These are phyloP conservation scores for Colletotrichum sojae DNA, from an alignment of 2,329 filamentous ascomycete species.

Conservation along the genomic window DNA sequence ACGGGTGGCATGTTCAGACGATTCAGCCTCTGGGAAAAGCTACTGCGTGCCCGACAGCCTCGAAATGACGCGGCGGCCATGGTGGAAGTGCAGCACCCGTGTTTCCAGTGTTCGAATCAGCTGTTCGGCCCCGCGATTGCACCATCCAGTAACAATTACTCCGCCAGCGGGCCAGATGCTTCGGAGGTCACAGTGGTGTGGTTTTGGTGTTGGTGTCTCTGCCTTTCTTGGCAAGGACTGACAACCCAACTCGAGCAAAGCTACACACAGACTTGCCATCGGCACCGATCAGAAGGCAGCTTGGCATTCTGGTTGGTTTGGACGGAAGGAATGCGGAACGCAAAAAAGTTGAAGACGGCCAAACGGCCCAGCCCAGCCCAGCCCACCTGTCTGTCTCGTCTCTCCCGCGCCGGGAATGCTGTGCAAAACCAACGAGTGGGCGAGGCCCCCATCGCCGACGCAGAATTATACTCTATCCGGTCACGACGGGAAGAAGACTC, in stretches of 20 bases:
- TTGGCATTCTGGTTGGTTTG: constrained; percentile 1
- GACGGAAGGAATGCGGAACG: neutral
- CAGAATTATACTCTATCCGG: constrained; percentile 1
- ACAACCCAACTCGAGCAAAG: constrained; percentile 13
- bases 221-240: constrained; percentile 15
- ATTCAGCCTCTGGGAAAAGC: constrained; percentile 5
- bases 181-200: neutral
- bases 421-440: no score
- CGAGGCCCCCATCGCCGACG: neutral
- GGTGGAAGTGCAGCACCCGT: constrained; percentile 6
- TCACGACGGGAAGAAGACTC: neutral
- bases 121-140: constrained; percentile 17
- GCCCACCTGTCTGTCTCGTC: no score
- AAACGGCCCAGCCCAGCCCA: no score
- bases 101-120: constrained; percentile 18
- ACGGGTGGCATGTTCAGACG: constrained; percentile 13
- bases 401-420: no score
- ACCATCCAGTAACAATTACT: constrained; percentile 1
- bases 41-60: constrained; percentile 2
- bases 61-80: constrained; percentile 26
- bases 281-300: neutral
- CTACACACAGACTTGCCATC: constrained; percentile 19
- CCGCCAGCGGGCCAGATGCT: neutral
- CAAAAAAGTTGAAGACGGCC: no score
- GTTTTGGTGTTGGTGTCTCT: no score